Evolutionary conservation across 805 yeast species (phyloP).

Genomic region (Maudiozyma turicensis): DNA sequence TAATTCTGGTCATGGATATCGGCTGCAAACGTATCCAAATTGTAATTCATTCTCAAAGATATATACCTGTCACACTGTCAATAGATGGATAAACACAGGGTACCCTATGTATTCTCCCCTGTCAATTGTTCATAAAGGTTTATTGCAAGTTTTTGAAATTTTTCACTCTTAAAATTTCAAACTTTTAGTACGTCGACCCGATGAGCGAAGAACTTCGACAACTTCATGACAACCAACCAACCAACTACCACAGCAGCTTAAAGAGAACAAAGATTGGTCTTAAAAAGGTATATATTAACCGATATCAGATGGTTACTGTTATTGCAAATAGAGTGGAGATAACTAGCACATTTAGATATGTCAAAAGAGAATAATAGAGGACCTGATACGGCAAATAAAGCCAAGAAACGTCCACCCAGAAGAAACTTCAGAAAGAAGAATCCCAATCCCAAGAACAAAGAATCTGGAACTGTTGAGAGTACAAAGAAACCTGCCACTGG

Average conservation of each 20-base stretch:
- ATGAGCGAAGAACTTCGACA: too few species aligned
- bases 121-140: too few species aligned
- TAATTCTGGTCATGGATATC: slow-evolving; percentile 12
- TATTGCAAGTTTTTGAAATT: too few species aligned
- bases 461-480: background rate
- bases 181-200: too few species aligned
- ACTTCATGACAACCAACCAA: too few species aligned
- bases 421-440: background rate
- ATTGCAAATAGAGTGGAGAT: background rate
- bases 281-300: background rate
- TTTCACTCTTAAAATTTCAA: too few species aligned
- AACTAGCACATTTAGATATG: background rate
- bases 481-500: background rate
- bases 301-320: background rate
- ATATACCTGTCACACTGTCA: background rate
- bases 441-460: background rate
- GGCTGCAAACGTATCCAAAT: slow-evolving; percentile 13
- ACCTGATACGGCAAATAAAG: background rate
- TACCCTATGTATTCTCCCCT: background rate
- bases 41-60: slow-evolving; percentile 5
- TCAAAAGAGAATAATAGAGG: background rate
- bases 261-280: too few species aligned
- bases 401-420: background rate
- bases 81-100: background rate
- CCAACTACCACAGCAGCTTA: too few species aligned